phyloP scores from a whole-genome alignment of 805 yeast species.

The Metschnikowia shivogae region DNA sequence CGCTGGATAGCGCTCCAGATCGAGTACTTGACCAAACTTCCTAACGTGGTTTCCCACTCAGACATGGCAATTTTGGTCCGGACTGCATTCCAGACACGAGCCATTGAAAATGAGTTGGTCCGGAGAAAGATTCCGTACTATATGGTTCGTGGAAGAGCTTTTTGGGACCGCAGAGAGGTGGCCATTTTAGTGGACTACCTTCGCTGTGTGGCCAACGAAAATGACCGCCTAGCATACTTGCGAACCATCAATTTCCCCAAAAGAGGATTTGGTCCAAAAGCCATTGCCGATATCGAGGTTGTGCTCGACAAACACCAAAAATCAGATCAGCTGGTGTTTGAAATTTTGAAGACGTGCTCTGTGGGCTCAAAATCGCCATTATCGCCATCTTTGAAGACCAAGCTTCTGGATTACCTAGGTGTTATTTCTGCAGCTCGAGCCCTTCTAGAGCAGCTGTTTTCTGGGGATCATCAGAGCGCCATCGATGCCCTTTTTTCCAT shows the following conservation, averaged over 20 bases:
- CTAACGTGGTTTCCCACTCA: constrained; percentile 42
- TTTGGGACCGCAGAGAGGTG: constrained; percentile 77
- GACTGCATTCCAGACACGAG: constrained; percentile 55
- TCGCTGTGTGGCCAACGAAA: constrained; percentile 53
- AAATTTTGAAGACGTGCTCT: constrained; percentile 7
- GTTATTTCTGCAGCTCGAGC: constrained; percentile 22
- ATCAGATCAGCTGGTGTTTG: constrained; percentile 6
- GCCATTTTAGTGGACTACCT: constrained; percentile 58
- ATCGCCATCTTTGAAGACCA: constrained; percentile 12
- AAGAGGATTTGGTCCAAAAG: constrained; percentile 62
- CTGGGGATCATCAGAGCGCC: background rate
- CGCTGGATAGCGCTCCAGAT: constrained; percentile 55
- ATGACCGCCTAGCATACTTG: constrained; percentile 57
- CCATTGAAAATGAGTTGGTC: constrained; percentile 60
- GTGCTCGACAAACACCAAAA: constrained; percentile 21
- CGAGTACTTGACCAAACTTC: constrained; percentile 40
- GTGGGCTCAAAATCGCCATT: constrained; percentile 6
- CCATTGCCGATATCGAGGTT: constrained; percentile 28
- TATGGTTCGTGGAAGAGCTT: constrained; percentile 68
- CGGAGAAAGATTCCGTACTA: constrained; percentile 56
- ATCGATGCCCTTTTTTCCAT: constrained; percentile 20
- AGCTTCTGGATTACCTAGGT: constrained; percentile 24
- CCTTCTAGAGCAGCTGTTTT: constrained; percentile 4
- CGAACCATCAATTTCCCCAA: constrained; percentile 58
- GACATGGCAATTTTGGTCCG: constrained; percentile 75